Evolutionary conservation across 1,139 yeast species (phyloP), one percentile per base, ranked within the genome.

Genomic region (Pichia sp.): DNA sequence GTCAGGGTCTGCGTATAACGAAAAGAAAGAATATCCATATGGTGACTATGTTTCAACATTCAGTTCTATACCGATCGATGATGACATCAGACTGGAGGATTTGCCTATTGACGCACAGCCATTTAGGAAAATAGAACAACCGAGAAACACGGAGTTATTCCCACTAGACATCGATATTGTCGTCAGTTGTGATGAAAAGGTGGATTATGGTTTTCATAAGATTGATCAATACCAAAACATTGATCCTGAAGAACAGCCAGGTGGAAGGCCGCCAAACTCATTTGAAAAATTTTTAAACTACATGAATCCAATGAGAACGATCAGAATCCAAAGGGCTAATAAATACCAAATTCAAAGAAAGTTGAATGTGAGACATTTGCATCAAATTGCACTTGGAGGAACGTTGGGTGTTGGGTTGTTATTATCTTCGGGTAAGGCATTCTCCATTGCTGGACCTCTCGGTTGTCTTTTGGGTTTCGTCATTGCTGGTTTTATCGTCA

Each of bases 351-450:
- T 72, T 34, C 76, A 82, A 53, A 70, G 95, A 48, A 79, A 78
- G 52, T 69, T 87, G 31, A 77, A 77, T 51, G 79, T 84, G 11
- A 69, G 94, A 28, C 95, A 88, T 62, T 68, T 87, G 20, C 90
- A 85, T 61, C 83, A 86, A 82, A 83, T 88, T 42, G 87, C 95
- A 0, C 71, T 89, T 38, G 93, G 94, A 3, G 94, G 93, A 1
- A 85, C 93, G 0, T 67, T 87, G 5, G 96, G 96, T 1, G 91
- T 87, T n/a, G 95, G 96, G 0, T 66, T 87, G 17, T 75, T 86
- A 54, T 68, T 86, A 37, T 83, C 85, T 43, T 76, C 87, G n/a
- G 95, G 96, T 2, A 83, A 84, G 56, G 86, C 90, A 1, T 73
- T 89, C 44, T 75, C 84, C 24, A 80, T 82, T 18, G 85, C 91